These are phyloP conservation scores for Auricularia sp. DNA, from an alignment of 768 basidiomycete species.

Conservation along the genomic window DNA sequence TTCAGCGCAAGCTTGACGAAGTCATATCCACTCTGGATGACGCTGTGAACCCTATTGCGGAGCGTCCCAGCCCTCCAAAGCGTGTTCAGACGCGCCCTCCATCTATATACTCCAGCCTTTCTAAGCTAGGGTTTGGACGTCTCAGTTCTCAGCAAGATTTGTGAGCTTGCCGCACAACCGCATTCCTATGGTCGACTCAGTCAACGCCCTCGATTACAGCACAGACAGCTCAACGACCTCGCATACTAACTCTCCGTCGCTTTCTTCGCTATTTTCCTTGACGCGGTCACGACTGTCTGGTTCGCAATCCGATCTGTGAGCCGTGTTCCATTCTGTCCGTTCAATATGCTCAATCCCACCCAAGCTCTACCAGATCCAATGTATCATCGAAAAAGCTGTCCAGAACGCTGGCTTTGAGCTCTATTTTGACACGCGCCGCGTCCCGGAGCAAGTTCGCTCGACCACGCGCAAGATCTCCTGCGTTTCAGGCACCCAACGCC, in stretches of 20 bases:
- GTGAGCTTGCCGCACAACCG: no score
- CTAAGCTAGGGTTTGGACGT: background rate
- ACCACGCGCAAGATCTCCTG: background rate
- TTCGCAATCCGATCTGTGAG: background rate
- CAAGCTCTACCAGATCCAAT: no score
- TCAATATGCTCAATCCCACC: no score
- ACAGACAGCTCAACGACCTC: background rate
- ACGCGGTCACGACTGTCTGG: background rate
- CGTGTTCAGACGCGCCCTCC: background rate
- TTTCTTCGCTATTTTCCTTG: background rate
- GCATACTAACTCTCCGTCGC: background rate
- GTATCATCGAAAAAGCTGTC: no score
- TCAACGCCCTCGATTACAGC: background rate
- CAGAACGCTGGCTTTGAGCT: background rate
- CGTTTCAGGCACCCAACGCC: background rate
- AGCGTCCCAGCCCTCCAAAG: slow-evolving; percentile 25
- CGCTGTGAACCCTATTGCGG: slow-evolving; percentile 37
- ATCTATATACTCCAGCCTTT: background rate
- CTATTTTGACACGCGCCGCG: background rate
- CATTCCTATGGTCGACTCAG: background rate
- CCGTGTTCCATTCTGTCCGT: no score
- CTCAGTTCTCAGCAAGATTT: no score
- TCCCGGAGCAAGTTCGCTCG: background rate
- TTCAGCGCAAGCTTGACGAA: slow-evolving; percentile 71
- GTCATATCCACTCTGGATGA: slow-evolving; percentile 63